These are phyloP conservation scores for Mucor sp. DNA, from an alignment of 371 early-diverging fungal species.

Conservation along the genomic window DNA sequence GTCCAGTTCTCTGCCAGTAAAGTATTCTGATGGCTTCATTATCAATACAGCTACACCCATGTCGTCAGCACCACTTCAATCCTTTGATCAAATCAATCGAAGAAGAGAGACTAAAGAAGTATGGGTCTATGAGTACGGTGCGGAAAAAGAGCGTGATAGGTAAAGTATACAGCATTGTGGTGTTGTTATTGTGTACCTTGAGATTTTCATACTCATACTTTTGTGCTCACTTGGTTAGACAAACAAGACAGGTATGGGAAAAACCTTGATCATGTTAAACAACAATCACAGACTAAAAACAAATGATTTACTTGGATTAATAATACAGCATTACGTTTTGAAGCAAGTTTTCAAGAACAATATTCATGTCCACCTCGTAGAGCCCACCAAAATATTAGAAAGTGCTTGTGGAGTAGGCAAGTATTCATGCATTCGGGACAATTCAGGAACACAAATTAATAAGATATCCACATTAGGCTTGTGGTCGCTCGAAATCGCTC, in stretches of 20 bases:
- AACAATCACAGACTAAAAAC: not conserved
- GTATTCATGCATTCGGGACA: not conserved
- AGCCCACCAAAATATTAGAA: conserved; percentile 21
- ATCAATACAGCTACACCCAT: not conserved
- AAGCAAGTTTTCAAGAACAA: conserved; percentile 28
- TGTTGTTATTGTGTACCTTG: not conserved
- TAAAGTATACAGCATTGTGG: conserved; percentile 2
- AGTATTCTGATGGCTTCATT: conserved; percentile 10
- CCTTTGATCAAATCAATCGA: not conserved
- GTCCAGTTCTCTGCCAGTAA: conserved; percentile 5
- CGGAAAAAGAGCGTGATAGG: conserved; percentile 33
- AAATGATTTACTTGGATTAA: not conserved
- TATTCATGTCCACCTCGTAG: conserved; percentile 16
- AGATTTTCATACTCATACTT: not conserved
- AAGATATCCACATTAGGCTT: conserved; percentile 17
- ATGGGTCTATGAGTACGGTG: conserved; percentile 30
- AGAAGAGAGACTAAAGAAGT: conserved; percentile 6
- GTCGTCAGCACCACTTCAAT: not conserved
- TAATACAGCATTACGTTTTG: conserved; percentile 28
- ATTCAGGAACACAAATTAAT: not conserved
- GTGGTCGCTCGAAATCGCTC: conserved; percentile 66
- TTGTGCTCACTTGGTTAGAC: conserved; percentile 19
- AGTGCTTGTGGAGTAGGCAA: conserved; percentile 30
- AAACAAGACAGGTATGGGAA: conserved; percentile 31
- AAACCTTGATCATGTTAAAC: not conserved